Base-by-base conservation (phyloP, 2,329 filamentous ascomycete species). In the Tolypocladium paradoxum region DNA sequence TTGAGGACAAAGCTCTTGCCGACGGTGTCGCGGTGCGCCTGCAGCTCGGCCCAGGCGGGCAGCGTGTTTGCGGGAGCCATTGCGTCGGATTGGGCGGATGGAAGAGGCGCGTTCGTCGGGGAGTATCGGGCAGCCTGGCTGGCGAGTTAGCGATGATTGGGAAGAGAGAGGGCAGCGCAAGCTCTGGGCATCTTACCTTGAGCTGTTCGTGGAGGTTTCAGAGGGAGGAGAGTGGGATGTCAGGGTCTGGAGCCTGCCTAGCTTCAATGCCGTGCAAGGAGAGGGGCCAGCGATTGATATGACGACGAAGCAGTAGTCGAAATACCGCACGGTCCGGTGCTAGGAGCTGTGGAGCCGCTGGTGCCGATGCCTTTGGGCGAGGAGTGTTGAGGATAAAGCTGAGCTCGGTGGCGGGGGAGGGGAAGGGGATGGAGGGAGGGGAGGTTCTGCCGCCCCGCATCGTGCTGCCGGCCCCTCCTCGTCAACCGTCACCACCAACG, bases 1-100 rank as follows among this genome's bases (percentile, higher is more conserved):
- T 95, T 96, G 60, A 97, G 82, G 58, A 95, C 85, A 68, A 97
- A 93, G 68, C 85, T 84, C 76, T 91, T 91, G 66, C 90, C 91
- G 48, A 93, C 82, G 58, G 79, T 80, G 72, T 88, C 85, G 74
- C 95, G 90, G 74, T 97, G 91, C 65, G 88, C 80, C 75, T 95
- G 88, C 67, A 99, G 90, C 69, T 88, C 82, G 70, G 87, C 81
- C 92, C 93, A 99, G 67, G 90, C 85, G 63, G 84, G 78, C 62
- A 96, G 85, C 58, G 90, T 87, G 68, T 84, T 90, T 62, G 92
- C 86, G 76, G 95, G 90, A 62, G 88, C 81, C 83, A 95, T 85
- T 24, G 37, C 24, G 35, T 29, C 45, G 20, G 34, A 9, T 6
- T n/a, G 12, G 14, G n/a, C 3, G 34, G 34, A 49, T 43, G 45